A percentile compares a stretch with the other conserved stretches of the same genome.
phyloP scores from a whole-genome alignment of 2,329 filamentous ascomycete species.

The Aspergillus felis region DNA sequence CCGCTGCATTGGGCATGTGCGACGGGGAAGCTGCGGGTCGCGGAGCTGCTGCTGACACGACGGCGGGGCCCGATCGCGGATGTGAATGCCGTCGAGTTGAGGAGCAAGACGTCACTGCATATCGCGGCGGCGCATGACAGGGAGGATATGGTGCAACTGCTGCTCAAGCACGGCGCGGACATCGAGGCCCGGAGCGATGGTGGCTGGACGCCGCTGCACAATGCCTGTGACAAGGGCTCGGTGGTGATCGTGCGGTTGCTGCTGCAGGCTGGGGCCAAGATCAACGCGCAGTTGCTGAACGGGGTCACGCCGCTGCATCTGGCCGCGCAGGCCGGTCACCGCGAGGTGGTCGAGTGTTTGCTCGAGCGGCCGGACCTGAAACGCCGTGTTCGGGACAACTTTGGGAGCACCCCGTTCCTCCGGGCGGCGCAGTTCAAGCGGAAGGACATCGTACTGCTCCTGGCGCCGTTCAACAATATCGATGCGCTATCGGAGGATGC shows the following conservation, averaged over 20 bases:
- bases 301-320: slow-evolving; percentile 39
- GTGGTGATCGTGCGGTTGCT: slow-evolving; percentile 44
- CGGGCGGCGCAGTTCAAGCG: slow-evolving; percentile 39
- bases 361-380: slow-evolving; percentile 31
- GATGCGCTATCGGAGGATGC: slow-evolving; percentile 37
- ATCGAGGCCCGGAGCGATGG: slow-evolving; percentile 49
- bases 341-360: slow-evolving; percentile 33
- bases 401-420: slow-evolving; percentile 39
- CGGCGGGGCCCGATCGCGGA: slow-evolving; percentile 33
- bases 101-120: slow-evolving; percentile 47
- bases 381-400: slow-evolving; percentile 32
- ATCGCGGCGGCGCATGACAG: slow-evolving; percentile 46
- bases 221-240: slow-evolving; percentile 50
- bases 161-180: slow-evolving; percentile 44
- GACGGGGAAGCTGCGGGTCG: slow-evolving; percentile 51
- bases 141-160: slow-evolving; percentile 33
- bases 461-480: slow-evolving; percentile 37
- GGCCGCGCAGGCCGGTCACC: slow-evolving; percentile 38
- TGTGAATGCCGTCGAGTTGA: slow-evolving; percentile 40
- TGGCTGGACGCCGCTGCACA: slow-evolving; percentile 52
- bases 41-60: slow-evolving; percentile 44
- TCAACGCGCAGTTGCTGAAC: slow-evolving; percentile 38
- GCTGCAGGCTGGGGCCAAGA: slow-evolving; percentile 32
- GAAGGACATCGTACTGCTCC: slow-evolving; percentile 33
- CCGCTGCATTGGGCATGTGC: slow-evolving; percentile 58